Evolutionary conservation across 495 filamentous ascomycete species (phyloP), one percentile per base, ranked within the genome.

Genomic region (Pyronema omphalodes): DNA sequence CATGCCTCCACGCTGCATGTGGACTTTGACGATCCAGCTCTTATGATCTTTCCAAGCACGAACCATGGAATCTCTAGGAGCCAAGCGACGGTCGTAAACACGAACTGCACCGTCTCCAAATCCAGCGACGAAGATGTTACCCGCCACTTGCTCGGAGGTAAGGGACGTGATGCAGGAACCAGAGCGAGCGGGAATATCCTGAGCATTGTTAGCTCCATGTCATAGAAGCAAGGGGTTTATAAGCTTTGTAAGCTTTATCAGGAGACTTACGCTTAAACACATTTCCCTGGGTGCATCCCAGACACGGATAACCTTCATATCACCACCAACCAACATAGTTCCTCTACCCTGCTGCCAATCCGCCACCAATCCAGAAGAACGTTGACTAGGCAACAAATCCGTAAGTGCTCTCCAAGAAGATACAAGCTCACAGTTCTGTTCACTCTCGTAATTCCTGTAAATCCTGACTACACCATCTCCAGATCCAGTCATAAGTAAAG

Each of bases 341-440:
- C 91, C 91, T 57, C 87, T 84, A n/a, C 89, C 87, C 67, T 99
- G 91, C 62, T 94, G 89, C 91, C 91, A 99, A 59, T 96, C 88
- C 58, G 95, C 88, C 15, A 95, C 88, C 66, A 96, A 79, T 1
- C 89, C 89, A 0, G 91, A 93, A 62, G 94, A 94, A 58, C 86
- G 78, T 54, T 86, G 91, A 66, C 83, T 89, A 6, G 88, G 85
- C 15, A 95, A 81, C 45, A 95, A 81, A 66, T 96, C 87, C 1
- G 86, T 89, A 35, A 96, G 68, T 1, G 91, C 91, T 36, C 91
- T 79, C 79, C 93, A 99, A 23, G 84, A 75, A 0, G 88, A 83
- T 2, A 93, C 86, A n/a, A 99, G 75, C 68, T 94, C 85, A 45
- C 88, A 78, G 7, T 77, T 73, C 53, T 73, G 74, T 18, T 78